Evolutionary conservation across 768 basidiomycete species (phyloP), one percentile per base, ranked within the genome.

Genomic region (Mycena floridula): DNA sequence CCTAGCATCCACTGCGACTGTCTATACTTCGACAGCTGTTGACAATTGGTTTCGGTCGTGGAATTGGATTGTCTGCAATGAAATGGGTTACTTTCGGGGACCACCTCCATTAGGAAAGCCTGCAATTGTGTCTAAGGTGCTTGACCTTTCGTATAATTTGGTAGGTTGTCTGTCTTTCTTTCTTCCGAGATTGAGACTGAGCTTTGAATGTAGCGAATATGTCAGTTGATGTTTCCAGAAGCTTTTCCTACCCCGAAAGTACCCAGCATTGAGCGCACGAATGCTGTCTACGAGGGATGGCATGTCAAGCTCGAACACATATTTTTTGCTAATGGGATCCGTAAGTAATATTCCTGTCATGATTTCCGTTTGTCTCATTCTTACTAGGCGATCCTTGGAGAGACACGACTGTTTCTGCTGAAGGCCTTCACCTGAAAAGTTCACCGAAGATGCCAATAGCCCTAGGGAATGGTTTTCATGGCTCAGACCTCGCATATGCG

Each of bases 161-260:
- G 60, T 57, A n/a, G n/a, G 54, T 24, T 36, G 30, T 30, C 37
- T 32, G 32, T 26, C 39, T 30, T 44, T n/a, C n/a, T 32, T n/a
- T 26, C 24, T n/a, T n/a, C n/a, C n/a, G n/a, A n/a, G 18, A 30
- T 22, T n/a, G 27, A 4, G 11, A 16, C 18, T 32, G 22, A 45
- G 27, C 7, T 15, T 22, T 38, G 16, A 3, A 16, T 30, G 9
- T 30, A 70, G 65, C 56, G 72, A 6, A 66, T 64, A 61, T 73
- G 73, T 52, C 61, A 57, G 26, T 63, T 65, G 38, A 58, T 60
- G 58, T 73, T 72, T 53, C 68, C 68, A 3, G 55, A 64, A n/a
- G 58, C 54, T 20, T 73, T 68, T 54, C 45, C 51, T 9, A 56
- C 47, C 2, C 57, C 65, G 0, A 63, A 60, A 7, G 48, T 55